phyloP scores from a whole-genome alignment of 441 rosid species.

The Brassica balearica region DNA sequence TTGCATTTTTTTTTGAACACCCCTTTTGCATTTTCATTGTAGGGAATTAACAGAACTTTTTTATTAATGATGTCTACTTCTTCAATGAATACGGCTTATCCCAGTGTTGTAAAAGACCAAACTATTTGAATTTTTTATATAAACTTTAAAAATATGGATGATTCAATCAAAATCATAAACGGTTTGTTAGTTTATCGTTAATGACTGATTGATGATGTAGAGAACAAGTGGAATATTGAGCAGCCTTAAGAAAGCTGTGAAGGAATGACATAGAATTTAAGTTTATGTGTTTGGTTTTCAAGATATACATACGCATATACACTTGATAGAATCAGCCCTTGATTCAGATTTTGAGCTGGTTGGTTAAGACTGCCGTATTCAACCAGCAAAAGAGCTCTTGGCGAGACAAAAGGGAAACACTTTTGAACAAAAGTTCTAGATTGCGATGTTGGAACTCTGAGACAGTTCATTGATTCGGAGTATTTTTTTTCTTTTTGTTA shows the following conservation, averaged over 20 bases:
- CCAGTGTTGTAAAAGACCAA: no score
- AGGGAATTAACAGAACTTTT: no score
- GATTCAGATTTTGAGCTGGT: not conserved
- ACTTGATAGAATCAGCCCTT: not conserved
- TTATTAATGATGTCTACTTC: no score
- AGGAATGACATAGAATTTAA: not conserved
- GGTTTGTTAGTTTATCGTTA: no score
- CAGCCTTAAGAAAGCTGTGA: not conserved
- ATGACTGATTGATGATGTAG: no score
- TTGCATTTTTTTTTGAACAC: no score
- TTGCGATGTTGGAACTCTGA: constrained; percentile 6
- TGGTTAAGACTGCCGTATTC: not conserved
- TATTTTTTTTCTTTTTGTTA: not conserved
- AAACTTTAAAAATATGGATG: no score
- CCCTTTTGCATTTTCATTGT: no score
- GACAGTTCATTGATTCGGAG: not conserved
- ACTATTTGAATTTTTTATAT: no score
- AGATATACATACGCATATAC: not conserved
- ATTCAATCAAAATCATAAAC: no score
- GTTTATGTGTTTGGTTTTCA: not conserved
- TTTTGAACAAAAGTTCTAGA: not conserved
- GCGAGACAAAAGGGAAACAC: not conserved
- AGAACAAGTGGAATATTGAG: not conserved
- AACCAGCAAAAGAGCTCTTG: not conserved
- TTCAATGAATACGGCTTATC: no score